Conservation (phyloP, 345 rosid genomes). For the Raphanus raphanistrum region DNA sequence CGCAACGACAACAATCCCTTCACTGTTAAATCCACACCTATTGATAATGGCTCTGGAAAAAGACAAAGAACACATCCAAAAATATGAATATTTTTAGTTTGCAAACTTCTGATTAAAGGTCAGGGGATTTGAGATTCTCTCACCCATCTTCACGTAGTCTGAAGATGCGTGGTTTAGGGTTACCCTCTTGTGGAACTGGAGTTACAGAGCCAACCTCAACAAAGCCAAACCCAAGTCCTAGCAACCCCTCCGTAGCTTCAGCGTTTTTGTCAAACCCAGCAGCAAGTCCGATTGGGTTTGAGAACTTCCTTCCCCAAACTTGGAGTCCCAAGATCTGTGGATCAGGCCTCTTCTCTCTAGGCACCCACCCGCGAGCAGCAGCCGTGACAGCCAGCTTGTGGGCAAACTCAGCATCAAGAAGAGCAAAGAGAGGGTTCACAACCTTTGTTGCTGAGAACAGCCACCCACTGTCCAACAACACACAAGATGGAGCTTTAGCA, state of each 20-base stretch:
- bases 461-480: slow-evolving; percentile 74
- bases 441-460: slow-evolving; percentile 85
- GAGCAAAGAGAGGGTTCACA: slow-evolving; percentile 93
- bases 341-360: slow-evolving; percentile 94
- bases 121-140: slow-evolving; percentile 38
- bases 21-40: slow-evolving; percentile 94
- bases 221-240: slow-evolving; percentile 91
- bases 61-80: background rate
- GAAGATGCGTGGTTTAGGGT: slow-evolving; percentile 87
- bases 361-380: slow-evolving; percentile 96
- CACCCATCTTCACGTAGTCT: slow-evolving; percentile 83
- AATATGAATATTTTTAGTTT: background rate
- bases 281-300: slow-evolving; percentile 94
- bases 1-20: slow-evolving; percentile 95
- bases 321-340: slow-evolving; percentile 71
- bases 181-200: slow-evolving; percentile 96
- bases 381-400: slow-evolving; percentile 88
- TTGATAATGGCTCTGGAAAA: slow-evolving; percentile 80
- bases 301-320: slow-evolving; percentile 96
- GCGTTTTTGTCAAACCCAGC: slow-evolving; percentile 99
- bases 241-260: slow-evolving; percentile 88
- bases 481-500: background rate
- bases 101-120: background rate
- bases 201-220: slow-evolving; percentile 98
- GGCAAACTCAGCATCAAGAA: slow-evolving; percentile 89